phyloP scores from a whole-genome alignment of 306 rosid species.

The Vigna trinervia region DNA sequence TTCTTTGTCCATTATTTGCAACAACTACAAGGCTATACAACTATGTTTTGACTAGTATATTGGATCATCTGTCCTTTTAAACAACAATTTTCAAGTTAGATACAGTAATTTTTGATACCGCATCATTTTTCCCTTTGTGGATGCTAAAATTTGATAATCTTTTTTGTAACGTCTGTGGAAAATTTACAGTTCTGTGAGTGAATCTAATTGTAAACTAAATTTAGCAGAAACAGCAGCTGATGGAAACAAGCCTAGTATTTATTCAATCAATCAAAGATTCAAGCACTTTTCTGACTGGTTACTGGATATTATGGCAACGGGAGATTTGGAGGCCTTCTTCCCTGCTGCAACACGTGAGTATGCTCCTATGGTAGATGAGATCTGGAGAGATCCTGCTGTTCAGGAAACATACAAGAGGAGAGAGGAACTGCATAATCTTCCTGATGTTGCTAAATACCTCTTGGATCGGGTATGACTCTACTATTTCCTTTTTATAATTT shows the following conservation, averaged over 20 bases:
- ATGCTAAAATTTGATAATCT: constrained; percentile 21
- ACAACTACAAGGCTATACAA: neutral
- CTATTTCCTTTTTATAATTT: constrained; percentile 23
- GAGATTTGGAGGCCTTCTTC: constrained; percentile 89
- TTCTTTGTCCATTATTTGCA: constrained; percentile 21
- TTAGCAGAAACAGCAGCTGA: constrained; percentile 56
- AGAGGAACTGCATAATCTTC: constrained; percentile 80
- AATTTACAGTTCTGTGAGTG: constrained; percentile 17
- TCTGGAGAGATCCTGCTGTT: constrained; percentile 86
- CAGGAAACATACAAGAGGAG: constrained; percentile 91
- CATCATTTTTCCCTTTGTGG: constrained; percentile 11
- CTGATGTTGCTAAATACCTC: constrained; percentile 87
- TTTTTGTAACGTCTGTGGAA: constrained; percentile 30
- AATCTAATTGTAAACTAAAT: constrained; percentile 46
- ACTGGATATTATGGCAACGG: constrained; percentile 86
- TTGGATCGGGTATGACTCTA: constrained; percentile 74
- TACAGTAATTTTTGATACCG: neutral
- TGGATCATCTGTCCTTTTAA: constrained; percentile 32
- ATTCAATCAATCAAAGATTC: constrained; percentile 77
- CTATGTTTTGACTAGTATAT: constrained; percentile 8
- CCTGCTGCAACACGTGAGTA: constrained; percentile 98
- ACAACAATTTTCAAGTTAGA: neutral
- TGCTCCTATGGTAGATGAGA: constrained; percentile 88
- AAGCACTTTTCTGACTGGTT: constrained; percentile 94
- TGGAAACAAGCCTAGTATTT: constrained; percentile 66